phyloP scores from a whole-genome alignment of 805 yeast species.

The Ascoidea tarda region DNA sequence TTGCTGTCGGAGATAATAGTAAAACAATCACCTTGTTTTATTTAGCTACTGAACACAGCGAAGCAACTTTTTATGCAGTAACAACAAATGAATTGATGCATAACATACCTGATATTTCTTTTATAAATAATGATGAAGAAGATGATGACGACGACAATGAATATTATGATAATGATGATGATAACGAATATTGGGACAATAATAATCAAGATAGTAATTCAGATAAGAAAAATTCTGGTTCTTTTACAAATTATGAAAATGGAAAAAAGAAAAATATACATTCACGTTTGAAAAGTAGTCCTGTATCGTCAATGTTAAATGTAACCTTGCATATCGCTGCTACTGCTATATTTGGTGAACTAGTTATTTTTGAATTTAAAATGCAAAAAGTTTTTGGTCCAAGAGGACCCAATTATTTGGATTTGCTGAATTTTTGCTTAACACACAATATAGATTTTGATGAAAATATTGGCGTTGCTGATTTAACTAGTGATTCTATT shows the following conservation, averaged over 20 bases:
- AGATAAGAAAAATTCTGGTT: too few species aligned
- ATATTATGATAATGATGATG: slow-evolving; percentile 5
- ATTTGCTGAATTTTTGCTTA: neutral
- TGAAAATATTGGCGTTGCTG: neutral
- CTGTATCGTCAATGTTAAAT: neutral
- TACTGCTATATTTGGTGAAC: slow-evolving; percentile 16
- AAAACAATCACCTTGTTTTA: slow-evolving; percentile 28
- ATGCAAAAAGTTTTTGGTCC: slow-evolving; percentile 19
- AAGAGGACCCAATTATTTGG: neutral
- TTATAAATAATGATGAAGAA: slow-evolving; percentile 15
- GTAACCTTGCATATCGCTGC: neutral
- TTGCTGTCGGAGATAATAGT: slow-evolving; percentile 42
- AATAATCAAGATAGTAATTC: neutral
- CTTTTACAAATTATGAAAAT: neutral
- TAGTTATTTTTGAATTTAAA: slow-evolving; percentile 23
- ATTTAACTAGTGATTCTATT: neutral
- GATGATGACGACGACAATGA: slow-evolving; percentile 11
- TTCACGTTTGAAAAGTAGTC: neutral
- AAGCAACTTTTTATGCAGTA: slow-evolving; percentile 13
- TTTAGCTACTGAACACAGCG: slow-evolving; percentile 12
- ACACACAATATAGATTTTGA: neutral
- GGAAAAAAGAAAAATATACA: neutral
- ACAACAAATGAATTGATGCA: slow-evolving; percentile 30
- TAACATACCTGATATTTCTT: slow-evolving; percentile 41
- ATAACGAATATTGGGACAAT: neutral